Base-by-base conservation (phyloP, 2,329 filamentous ascomycete species). In the Aureobasidium sp. region DNA sequence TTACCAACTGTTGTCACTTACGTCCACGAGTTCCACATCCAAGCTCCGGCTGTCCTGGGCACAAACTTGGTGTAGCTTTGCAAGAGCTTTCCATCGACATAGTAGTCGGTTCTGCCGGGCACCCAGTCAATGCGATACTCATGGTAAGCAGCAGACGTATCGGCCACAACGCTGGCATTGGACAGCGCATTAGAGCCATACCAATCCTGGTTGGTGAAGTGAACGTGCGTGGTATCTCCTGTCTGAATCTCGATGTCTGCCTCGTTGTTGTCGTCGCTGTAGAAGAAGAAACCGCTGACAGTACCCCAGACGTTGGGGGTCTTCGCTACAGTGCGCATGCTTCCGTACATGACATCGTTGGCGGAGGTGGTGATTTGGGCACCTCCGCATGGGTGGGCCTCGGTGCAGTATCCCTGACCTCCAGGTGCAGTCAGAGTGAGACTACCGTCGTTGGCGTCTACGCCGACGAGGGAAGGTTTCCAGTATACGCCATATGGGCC, bases 261-360 rank as follows among this genome's bases (percentile, higher is more conserved):
- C 68, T 92, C 88, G 68, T 89, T 85, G 1, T 86, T 87, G 71
- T 92, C 84, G 70, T 90, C 89, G 73, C 83, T 83, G 71, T 89
- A 91, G 86, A 87, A 92, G 73, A 90, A 91, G 74, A 92, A 90
- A 7, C 87, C 87, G 35, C 82, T 84, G 70, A 88, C 91, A 1
- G 89, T 92, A 25, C 88, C 88, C 1, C 77, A 74, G 8, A 81
- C 74, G 38, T 74, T 73, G 0, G 85, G 83, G 55, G 86, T 70
- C 72, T 84, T 87, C 75, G 90, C 85, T 38, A 81, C 81, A 1
- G 84, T 82, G 19, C 88, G 77, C 66, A 86, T 91, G 25, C 81
- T 86, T 2, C 89, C 89, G 68, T 84, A 88, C 19, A 82, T 74
- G 66, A 89, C 75, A 68, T 92, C 85, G 13, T 77, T 70, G 25